phyloP scores from a whole-genome alignment of 345 rosid genomes.

The Bretschneidera sinensis region DNA sequence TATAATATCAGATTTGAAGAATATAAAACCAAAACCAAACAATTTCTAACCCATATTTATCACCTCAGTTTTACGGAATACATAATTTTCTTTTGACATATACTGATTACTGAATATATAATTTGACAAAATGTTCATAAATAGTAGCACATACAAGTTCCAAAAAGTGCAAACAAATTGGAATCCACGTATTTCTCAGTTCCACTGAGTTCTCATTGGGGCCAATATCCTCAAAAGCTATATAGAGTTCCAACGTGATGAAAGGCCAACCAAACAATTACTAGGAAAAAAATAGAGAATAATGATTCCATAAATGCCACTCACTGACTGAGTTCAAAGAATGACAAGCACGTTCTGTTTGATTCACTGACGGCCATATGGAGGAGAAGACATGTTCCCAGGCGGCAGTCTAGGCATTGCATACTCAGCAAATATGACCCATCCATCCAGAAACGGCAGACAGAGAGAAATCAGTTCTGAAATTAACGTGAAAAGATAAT shows the following conservation, averaged over 20 bases:
- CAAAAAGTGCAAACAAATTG: neutral
- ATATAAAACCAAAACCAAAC: no score
- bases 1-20: no score
- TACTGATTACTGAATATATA: no score
- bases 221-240: no score
- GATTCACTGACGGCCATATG: constrained; percentile 29
- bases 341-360: neutral
- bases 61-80: no score
- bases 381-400: constrained; percentile 27
- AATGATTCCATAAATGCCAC: neutral
- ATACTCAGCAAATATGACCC: constrained; percentile 81
- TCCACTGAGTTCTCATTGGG: no score
- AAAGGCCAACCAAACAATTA: no score
- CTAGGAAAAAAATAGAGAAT: neutral
- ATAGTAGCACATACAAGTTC: no score
- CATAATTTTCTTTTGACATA: no score
- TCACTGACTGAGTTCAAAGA: neutral
- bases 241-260: no score
- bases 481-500: neutral
- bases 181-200: no score
- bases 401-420: constrained; percentile 49
- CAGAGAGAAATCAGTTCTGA: neutral
- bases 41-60: no score
- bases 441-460: constrained; percentile 65
- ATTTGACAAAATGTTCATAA: neutral